phyloP scores from a whole-genome alignment of 2,329 filamentous ascomycete genomes.

The Aspergillus sp. region DNA sequence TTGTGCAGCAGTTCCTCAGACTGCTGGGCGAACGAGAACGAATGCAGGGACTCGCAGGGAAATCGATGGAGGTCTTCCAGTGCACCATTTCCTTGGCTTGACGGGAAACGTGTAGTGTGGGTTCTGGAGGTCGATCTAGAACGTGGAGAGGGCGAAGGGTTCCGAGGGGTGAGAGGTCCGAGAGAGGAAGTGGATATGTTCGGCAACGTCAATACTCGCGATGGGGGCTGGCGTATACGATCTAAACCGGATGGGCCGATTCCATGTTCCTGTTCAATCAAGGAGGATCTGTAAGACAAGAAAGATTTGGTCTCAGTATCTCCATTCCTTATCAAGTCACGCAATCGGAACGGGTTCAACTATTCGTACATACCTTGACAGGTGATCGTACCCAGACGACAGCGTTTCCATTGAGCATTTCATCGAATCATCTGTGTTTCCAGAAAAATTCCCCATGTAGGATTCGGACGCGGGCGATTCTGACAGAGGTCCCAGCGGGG shows the following conservation, averaged over 20 bases:
- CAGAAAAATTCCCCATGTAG: conserved; percentile 48
- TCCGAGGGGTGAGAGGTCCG: conserved; percentile 57
- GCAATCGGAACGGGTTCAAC: neutral
- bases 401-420: conserved; percentile 77
- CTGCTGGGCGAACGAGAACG: conserved; percentile 96
- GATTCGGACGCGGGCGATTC: conserved; percentile 35
- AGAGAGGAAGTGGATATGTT: conserved; percentile 64
- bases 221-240: conserved; percentile 83
- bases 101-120: conserved; percentile 54
- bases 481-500: conserved; percentile 36
- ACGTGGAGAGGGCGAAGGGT: conserved; percentile 70
- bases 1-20: conserved; percentile 89
- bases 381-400: conserved; percentile 65
- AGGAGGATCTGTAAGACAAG: conserved; percentile 63
- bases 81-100: conserved; percentile 68
- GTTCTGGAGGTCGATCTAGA: conserved; percentile 59
- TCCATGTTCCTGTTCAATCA: conserved; percentile 87
- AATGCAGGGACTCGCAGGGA: conserved; percentile 92
- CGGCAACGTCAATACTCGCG: conserved; percentile 64
- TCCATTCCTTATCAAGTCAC: conserved; percentile 5
- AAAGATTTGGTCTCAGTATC: conserved; percentile 15
- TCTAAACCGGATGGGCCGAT: conserved; percentile 82
- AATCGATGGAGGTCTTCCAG: conserved; percentile 88
- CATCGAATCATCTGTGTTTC: conserved; percentile 57
- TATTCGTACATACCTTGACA: conserved; percentile 65